Evolutionary conservation across 1,139 yeast species (phyloP).

Genomic region (Suhomyces yuchorum): DNA sequence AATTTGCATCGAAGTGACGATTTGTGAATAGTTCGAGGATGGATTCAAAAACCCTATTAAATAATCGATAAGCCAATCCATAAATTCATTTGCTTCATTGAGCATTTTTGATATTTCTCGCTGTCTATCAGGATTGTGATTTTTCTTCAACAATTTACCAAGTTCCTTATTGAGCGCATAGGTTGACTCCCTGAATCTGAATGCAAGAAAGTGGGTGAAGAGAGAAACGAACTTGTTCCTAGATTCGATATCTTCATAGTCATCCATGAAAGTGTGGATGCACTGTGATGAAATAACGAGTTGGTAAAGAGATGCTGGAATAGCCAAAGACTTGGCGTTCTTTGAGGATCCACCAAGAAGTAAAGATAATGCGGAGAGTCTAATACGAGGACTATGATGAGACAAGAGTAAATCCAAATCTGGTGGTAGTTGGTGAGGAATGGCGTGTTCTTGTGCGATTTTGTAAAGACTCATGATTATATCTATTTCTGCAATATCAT

Average conservation of each 20-base stretch:
- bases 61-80: conserved; percentile 43
- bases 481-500: conserved; percentile 34
- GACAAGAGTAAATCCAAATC: conserved; percentile 41
- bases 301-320: conserved; percentile 47
- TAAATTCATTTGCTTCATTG: conserved; percentile 38
- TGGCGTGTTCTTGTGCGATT: conserved; percentile 55
- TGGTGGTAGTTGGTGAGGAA: conserved; percentile 42
- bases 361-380: conserved; percentile 62
- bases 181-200: conserved; percentile 67
- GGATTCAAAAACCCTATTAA: conserved; percentile 54
- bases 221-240: conserved; percentile 65
- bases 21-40: conserved; percentile 68
- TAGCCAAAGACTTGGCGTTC: conserved; percentile 50
- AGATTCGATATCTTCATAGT: conserved; percentile 60
- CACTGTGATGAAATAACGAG: conserved; percentile 38
- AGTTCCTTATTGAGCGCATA: conserved; percentile 56
- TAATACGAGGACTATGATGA: conserved; percentile 45
- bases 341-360: conserved; percentile 58
- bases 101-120: conserved; percentile 20
- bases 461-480: conserved; percentile 32
- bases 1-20: conserved; percentile 53
- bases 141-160: conserved; percentile 23
- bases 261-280: conserved; percentile 56
- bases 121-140: conserved; percentile 8
- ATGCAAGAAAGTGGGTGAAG: conserved; percentile 55